phyloP scores from a whole-genome alignment of 768 basidiomycete genomes.

The Boletellus emodensis region DNA sequence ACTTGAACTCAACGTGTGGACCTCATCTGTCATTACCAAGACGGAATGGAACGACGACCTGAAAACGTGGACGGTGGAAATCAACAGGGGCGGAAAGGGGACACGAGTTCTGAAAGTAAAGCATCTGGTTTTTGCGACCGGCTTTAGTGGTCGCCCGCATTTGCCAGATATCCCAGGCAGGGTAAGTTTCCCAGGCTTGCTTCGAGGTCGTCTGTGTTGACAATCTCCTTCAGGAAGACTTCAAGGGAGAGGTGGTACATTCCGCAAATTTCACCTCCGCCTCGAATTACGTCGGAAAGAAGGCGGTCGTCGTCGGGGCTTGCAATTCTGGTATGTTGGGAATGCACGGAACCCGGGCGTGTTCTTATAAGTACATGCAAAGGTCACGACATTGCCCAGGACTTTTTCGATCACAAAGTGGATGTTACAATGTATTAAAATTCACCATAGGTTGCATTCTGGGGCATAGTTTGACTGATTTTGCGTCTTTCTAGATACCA shows the following conservation, averaged over 20 bases:
- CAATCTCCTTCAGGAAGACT: slow-evolving; percentile 36
- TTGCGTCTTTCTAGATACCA: slow-evolving; percentile 14
- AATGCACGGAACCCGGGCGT: not conserved
- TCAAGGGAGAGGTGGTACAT: slow-evolving; percentile 53
- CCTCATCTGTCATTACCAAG: slow-evolving; percentile 40
- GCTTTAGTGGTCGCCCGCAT: slow-evolving; percentile 43
- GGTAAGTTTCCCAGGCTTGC: slow-evolving; percentile 19
- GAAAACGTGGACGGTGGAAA: slow-evolving; percentile 43
- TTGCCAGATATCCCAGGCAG: slow-evolving; percentile 44
- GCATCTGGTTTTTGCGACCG: slow-evolving; percentile 57
- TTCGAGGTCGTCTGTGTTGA: not conserved
- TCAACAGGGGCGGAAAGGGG: slow-evolving; percentile 33
- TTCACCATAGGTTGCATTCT: no score
- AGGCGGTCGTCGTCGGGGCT: slow-evolving; percentile 65
- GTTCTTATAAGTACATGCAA: slow-evolving; percentile 9
- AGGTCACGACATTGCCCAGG: slow-evolving; percentile 39
- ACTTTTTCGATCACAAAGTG: slow-evolving; percentile 28
- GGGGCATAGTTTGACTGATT: not conserved
- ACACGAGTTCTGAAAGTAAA: slow-evolving; percentile 38
- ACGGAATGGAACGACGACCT: slow-evolving; percentile 36
- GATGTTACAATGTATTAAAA: slow-evolving; percentile 26
- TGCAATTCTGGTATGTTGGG: slow-evolving; percentile 51
- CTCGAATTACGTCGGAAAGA: slow-evolving; percentile 52
- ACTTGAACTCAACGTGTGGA: slow-evolving; percentile 65
- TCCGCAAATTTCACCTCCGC: slow-evolving; percentile 49